phyloP scores from a whole-genome alignment of 441 rosid genomes.

The Gossypium davidsonii region DNA sequence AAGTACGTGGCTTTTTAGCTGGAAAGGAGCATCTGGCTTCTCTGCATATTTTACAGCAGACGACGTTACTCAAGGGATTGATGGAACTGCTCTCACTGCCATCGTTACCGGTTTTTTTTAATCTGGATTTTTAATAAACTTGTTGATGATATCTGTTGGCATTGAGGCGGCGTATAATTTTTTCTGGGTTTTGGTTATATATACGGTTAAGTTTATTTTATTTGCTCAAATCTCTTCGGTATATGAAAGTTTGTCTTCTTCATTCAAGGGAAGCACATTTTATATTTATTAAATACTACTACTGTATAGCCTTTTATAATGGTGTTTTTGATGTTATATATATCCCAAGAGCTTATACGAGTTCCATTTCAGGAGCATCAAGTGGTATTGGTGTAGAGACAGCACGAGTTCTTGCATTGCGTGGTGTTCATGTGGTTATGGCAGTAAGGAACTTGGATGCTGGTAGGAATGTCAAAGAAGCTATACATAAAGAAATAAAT shows the following conservation, averaged over 20 bases:
- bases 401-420: slow-evolving; percentile 56
- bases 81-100: slow-evolving; percentile 56
- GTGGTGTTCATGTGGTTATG: slow-evolving; percentile 63
- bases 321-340: not conserved
- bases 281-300: too few relatives aligned
- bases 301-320: too few relatives aligned
- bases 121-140: not conserved
- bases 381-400: slow-evolving; percentile 72
- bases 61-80: slow-evolving; percentile 45
- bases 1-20: slow-evolving; percentile 43
- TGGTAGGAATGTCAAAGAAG: slow-evolving; percentile 39
- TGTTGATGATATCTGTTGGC: not conserved
- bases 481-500: slow-evolving; percentile 47
- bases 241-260: not conserved
- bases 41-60: slow-evolving; percentile 53
- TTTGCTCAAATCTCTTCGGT: not conserved
- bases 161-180: not conserved
- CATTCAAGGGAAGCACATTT: not conserved
- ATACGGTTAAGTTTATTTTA: not conserved
- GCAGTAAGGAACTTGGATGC: slow-evolving; percentile 58
- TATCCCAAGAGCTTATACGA: not conserved
- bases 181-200: not conserved
- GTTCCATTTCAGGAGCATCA: slow-evolving; percentile 46
- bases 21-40: slow-evolving; percentile 55
- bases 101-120: slow-evolving; percentile 35